Base-by-base conservation (phyloP, 192 early-diverging fungal genomes). In the Rhizophagus prolifer region DNA sequence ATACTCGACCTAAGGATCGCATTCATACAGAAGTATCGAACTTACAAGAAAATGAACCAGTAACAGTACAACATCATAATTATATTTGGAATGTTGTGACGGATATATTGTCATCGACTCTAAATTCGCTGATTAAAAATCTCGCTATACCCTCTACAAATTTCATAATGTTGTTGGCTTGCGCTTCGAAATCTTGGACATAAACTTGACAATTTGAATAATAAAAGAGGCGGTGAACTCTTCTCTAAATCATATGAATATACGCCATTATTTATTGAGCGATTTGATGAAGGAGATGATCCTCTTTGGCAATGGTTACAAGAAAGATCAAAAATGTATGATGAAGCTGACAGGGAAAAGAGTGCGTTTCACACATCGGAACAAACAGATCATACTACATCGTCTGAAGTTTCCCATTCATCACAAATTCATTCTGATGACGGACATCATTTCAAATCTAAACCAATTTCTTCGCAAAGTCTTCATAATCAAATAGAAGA, bases 241-340 rank as follows among this genome's bases (percentile, higher is more conserved):
- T 34, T 73, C 10, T 60, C 26, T 46, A 30, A 74, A 31, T n/a
- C 71, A 36, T 28, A n/a, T 23, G 38, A 28, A 38, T 23, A 31
- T 60, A 26, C 31, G 6, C 26, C 31, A 59, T 44, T 73, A 13
- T 60, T 73, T 74, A 25, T 62, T 62, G 72, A 63, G 26, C 72
- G 34, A 25, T 28, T 74, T 60, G 58, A 26, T 38, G 50, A 72
- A 59, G 61, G 38, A 36, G 72, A 25, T 5, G 61, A 74, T 46
- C 14, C 41, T 2, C 38, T 74, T 26, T 74, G 72, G 72, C 12
- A 62, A 9, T 74, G 72, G 72, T 21, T 74, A 23, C 23, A 10
- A 14, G 59, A 74, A 36, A 74, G 46, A 63, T 58, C 72, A 63
- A 74, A 63, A 26, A 73, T 46, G 47, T 54, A 71, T 30, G 70